Evolutionary conservation across 352 stramenopile genomes (phyloP).

Genomic region (Chrysophaeum taylorii): DNA sequence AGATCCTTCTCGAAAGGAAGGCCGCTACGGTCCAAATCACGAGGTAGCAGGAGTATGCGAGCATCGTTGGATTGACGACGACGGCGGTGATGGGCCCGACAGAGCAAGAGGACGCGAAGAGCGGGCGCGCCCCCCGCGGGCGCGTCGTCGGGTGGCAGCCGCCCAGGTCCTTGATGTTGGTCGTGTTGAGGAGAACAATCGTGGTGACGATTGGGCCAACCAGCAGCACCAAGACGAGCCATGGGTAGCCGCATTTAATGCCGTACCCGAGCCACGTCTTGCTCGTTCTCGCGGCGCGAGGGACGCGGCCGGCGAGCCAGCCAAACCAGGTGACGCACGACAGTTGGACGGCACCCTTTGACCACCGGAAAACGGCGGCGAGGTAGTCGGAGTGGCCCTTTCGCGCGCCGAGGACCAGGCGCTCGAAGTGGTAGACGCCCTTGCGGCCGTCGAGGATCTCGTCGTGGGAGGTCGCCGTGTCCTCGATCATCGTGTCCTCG

Average conservation of each 20-base stretch:
- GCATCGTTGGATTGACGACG: no score
- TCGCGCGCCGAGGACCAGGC: background rate
- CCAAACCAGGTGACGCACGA: background rate
- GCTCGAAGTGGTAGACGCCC: constrained; percentile 10
- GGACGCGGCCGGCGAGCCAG: no score
- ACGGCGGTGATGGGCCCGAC: no score
- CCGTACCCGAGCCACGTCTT: no score
- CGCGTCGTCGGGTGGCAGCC: no score
- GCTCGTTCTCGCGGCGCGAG: no score
- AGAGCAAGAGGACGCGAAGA: no score
- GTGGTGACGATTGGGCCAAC: background rate
- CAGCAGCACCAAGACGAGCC: background rate
- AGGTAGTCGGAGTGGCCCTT: constrained; percentile 6
- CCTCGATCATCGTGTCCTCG: constrained; percentile 15
- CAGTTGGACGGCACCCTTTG: constrained; percentile 6
- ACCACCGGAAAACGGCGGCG: constrained; percentile 9
- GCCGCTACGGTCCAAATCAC: no score
- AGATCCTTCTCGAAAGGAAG: background rate
- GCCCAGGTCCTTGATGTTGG: no score
- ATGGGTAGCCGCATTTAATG: no score
- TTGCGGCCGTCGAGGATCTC: constrained; percentile 5
- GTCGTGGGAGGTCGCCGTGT: constrained; percentile 9
- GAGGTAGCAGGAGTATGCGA: no score
- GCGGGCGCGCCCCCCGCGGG: no score
- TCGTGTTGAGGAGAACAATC: background rate